Evolutionary conservation across 2,329 filamentous ascomycete species (phyloP), one percentile per base, ranked within the genome.

Genomic region (Tolypocladium pustulatum): DNA sequence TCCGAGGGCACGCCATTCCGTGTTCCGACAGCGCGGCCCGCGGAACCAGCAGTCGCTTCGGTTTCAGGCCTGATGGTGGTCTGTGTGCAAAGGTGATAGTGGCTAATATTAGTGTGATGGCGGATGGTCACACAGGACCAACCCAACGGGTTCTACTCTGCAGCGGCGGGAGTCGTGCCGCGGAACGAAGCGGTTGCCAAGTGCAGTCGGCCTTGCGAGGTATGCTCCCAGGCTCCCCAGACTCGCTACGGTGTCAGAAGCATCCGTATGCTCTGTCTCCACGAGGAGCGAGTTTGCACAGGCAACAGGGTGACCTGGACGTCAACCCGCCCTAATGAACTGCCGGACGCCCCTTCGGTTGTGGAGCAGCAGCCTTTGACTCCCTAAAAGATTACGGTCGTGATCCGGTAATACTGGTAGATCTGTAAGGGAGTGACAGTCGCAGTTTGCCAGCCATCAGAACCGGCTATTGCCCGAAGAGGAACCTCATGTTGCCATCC

Each of bases 151-250:
- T 53, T 59, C 22, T 54, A 30, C 13, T 7, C 27, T 20, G 17
- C 27, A 3, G 27, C 27, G 8, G 46, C 27, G 46, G 7, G 46
- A 53, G 20, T 34, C 20, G 30, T 52, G 49, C 30, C 30, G 37
- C 54, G 43, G 15, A 32, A 38, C 55, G 54, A n/a, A 22, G 40
- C 58, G 49, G 64, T 69, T 70, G 64, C 71, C 69, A 65, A 70
- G 66, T 69, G 57, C 57, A 71, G 71, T 62, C 64, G 66, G 61
- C 61, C 67, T 73, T 73, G 71, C 70, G 70, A 72, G 61, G 37
- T 59, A 54, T 58, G 37, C 53, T 34, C 32, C 59, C 40, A 52
- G 51, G n/a, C n/a, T n/a, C n/a, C n/a, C n/a, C n/a, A n/a, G n/a
- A n/a, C 57, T 61, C 51, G 25, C 27, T 38, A 27, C 41, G 37